A percentile compares a stretch with the other conserved stretches of the same genome.
phyloP scores from a whole-genome alignment of 2,329 filamentous ascomycete genomes.

The Xylariaceae sp. region DNA sequence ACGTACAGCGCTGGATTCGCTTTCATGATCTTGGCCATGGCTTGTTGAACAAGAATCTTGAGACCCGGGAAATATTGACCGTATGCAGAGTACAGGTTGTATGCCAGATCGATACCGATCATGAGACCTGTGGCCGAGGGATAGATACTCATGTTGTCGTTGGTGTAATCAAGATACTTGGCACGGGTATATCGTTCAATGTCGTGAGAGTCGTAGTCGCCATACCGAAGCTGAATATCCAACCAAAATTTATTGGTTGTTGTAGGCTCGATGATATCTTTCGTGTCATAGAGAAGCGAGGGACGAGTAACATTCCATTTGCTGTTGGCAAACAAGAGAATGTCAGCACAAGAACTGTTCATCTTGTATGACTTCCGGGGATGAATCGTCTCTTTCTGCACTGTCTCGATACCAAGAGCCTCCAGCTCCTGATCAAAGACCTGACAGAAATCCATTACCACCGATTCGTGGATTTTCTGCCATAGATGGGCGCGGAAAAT shows the following conservation, averaged over 20 bases:
- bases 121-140: constrained; percentile 94
- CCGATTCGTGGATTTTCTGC: constrained; percentile 99
- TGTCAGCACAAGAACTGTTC: constrained; percentile 98
- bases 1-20: constrained; percentile 96
- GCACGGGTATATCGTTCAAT: constrained; percentile 96
- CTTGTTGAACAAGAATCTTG: constrained; percentile 91
- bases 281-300: constrained; percentile 90
- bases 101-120: constrained; percentile 95
- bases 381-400: constrained; percentile 98
- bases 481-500: constrained; percentile 99
- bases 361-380: constrained; percentile 99
- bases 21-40: constrained; percentile 99
- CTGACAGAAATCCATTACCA: constrained; percentile 99
- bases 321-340: constrained; percentile 91
- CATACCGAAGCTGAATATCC: constrained; percentile 92
- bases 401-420: constrained; percentile 90
- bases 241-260: constrained; percentile 99
- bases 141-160: constrained; percentile 97
- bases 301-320: constrained; percentile 98
- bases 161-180: constrained; percentile 98
- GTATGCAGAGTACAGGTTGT: constrained; percentile 97
- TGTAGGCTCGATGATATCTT: constrained; percentile 87
- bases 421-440: constrained; percentile 97
- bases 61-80: constrained; percentile 98
- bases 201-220: constrained; percentile 98